Conservation (phyloP, 192 early-diverging fungal species). For the Geosiphon pyriformis region DNA sequence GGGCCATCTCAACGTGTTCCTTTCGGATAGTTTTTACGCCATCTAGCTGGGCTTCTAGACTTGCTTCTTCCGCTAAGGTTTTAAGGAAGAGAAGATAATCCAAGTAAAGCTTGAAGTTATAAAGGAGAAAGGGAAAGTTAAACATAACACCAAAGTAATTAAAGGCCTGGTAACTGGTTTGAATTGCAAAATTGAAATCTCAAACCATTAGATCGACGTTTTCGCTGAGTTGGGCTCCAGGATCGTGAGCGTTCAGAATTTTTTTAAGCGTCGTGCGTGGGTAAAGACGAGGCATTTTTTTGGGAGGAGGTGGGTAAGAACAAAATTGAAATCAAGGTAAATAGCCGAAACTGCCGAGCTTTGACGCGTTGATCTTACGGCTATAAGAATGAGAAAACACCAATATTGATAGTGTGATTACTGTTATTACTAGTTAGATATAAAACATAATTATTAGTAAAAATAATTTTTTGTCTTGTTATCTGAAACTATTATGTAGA, state of each 20-base stretch:
- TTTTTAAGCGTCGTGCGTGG: conserved; percentile 5
- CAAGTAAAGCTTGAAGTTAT: neutral
- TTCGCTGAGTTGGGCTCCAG: neutral
- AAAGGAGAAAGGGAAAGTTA: neutral
- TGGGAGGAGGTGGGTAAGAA: too few relatives aligned
- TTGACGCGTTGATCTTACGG: too few relatives aligned
- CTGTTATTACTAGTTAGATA: too few relatives aligned
- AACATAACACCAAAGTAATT: neutral
- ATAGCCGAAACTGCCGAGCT: too few relatives aligned
- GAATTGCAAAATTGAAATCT: neutral
- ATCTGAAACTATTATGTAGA: too few relatives aligned
- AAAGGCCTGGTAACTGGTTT: neutral
- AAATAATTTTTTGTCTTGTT: too few relatives aligned
- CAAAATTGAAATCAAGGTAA: too few relatives aligned
- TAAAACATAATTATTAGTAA: too few relatives aligned
- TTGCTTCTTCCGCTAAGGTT: neutral
- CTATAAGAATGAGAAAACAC: too few relatives aligned
- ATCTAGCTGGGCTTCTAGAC: neutral
- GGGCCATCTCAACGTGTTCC: neutral
- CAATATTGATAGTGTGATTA: too few relatives aligned
- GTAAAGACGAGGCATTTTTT: neutral
- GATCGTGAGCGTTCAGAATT: conserved; percentile 3
- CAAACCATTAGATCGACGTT: conserved; percentile 5
- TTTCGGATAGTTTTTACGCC: neutral
- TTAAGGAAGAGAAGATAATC: conserved; percentile 2